Base-by-base conservation (phyloP, 768 basidiomycete species). In the Boletus edulis region DNA sequence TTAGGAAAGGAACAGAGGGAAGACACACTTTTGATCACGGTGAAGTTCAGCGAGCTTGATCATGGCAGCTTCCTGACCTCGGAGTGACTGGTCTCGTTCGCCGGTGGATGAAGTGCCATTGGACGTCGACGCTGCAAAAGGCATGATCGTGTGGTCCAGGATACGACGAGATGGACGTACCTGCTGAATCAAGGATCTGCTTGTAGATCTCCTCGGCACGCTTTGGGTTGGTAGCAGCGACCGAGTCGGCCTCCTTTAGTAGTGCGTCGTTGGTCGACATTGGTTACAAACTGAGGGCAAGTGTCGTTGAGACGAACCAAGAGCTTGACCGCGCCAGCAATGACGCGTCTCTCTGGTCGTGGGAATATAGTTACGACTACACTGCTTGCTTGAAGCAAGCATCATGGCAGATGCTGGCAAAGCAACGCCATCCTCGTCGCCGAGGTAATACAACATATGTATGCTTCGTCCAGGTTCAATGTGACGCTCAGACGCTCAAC, bases 1-100 rank as follows among this genome's bases (percentile, higher is more conserved):
- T 41, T 9, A 5, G 49, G 37, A 32, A 5, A 17, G 46, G 13
- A 52, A 18, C 5, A 18, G 41, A 18, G 18, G 10, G 31, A 38
- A 38, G 0, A 37, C 18, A 75, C 49, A 94, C 93, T 83, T 85
- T 69, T 91, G 82, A 70, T 94, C 91, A 46, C 91, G 79, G 69
- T 96, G 91, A 11, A 95, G 78, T 67, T 89, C 85, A 2, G 91
- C 94, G 3, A 98, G 85, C 66, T 88, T 89, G 18, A 93, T 77
- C 49, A 98, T 76, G 3, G 94, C 93, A 0, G 77, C 75, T 68
- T 97, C 95, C 71, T 98, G 94, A 62, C 93, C 85, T 37, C 87
- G 74, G 9, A 94, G 74, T 17, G 72, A 76, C 60, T 84, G 81
- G 14, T 87, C 81, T 55, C 75, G 74, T 37, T 83, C 81, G 27